These are phyloP conservation scores for Hyaloperonospora arabidopsidis DNA, from an alignment of 352 stramenopile species.

Conservation along the genomic window DNA sequence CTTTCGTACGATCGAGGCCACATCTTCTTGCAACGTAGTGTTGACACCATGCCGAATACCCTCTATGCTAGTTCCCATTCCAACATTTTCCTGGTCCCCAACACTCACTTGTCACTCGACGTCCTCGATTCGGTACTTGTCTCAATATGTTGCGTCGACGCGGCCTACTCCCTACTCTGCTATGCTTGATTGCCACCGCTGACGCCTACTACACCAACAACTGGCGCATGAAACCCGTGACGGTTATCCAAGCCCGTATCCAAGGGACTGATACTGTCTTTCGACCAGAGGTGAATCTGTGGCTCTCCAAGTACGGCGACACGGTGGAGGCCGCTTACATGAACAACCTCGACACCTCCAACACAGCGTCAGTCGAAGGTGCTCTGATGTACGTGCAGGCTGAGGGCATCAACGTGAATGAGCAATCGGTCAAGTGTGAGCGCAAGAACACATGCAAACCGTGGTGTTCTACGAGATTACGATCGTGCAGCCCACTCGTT, in stretches of 20 bases:
- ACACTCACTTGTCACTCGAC: too few relatives aligned
- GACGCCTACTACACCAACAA: conserved; percentile 1
- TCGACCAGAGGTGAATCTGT: conserved; percentile 27
- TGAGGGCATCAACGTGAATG: conserved; percentile 51
- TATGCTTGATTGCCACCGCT: conserved; percentile 1
- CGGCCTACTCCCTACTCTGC: too few relatives aligned
- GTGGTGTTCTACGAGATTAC: conserved; percentile 65
- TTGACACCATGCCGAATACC: too few relatives aligned
- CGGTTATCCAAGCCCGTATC: conserved; percentile 49
- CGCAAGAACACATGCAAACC: conserved; percentile 71
- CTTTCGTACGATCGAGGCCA: too few relatives aligned
- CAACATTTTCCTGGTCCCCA: too few relatives aligned
- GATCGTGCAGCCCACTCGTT: conserved; percentile 46
- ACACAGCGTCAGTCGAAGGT: conserved; percentile 53
- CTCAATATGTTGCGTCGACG: too few relatives aligned
- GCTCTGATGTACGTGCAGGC: conserved; percentile 63
- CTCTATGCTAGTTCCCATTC: too few relatives aligned
- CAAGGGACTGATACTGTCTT: conserved; percentile 40
- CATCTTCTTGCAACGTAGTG: too few relatives aligned
- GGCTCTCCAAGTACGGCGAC: conserved; percentile 37
- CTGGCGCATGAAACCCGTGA: conserved; percentile 46
- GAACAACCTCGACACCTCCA: conserved; percentile 51
- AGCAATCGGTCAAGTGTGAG: conserved; percentile 42
- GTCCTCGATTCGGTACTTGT: too few relatives aligned
- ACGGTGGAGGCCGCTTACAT: conserved; percentile 30